Evolutionary conservation across 179 eudicot genomes (phyloP), one percentile per base, ranked within the genome.

Genomic region (Carnegiea gigantea): DNA sequence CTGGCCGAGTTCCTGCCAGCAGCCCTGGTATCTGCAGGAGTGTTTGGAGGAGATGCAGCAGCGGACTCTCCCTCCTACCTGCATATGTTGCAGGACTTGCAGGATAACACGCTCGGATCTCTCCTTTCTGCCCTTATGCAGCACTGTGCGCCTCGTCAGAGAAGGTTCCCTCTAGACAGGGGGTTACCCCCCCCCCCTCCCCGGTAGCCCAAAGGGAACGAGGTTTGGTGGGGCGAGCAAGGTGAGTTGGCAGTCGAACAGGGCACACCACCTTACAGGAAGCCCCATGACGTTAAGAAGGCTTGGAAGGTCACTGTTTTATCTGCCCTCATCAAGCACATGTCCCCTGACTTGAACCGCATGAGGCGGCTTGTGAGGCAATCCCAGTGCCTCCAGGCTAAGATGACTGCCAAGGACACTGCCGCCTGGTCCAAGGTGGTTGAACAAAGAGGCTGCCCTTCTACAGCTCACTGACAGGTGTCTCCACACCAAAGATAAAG

Each of bases 261-360:
- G 57, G 93, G 92, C 10, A 76, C 86, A 8, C 92, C 93, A 4
- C 92, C 92, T 14, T 88, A 92, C 60, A 80, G 79, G 81, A 90
- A 90, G 82, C 95, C 95, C 0, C 95, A 88, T 46, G 92, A 90
- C 62, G 82, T 90, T 13, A 89, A 89, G 82, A 92, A 90, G 86
- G 90, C 88, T 18, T 92, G 93, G 92, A 90, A 92, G 84, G 89
- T 92, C 21, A 87, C 87, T 49, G 87, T 90, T 33, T 79, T 90
- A 82, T 85, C 90, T 26, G 90, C 85, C 9, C 79, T 92, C 15
- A 86, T 90, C 49, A 90, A 90, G 74, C 90, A 87, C 44, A 88
- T 89, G 95, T 73, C 87, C 4, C 86, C 90, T 33, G 80, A 88
- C 64, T 30, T 87, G 14, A 84, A 83, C 51, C 46, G 86, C 9